Base-by-base conservation (phyloP, 768 basidiomycete genomes). In the Tremella fuciformis region DNA sequence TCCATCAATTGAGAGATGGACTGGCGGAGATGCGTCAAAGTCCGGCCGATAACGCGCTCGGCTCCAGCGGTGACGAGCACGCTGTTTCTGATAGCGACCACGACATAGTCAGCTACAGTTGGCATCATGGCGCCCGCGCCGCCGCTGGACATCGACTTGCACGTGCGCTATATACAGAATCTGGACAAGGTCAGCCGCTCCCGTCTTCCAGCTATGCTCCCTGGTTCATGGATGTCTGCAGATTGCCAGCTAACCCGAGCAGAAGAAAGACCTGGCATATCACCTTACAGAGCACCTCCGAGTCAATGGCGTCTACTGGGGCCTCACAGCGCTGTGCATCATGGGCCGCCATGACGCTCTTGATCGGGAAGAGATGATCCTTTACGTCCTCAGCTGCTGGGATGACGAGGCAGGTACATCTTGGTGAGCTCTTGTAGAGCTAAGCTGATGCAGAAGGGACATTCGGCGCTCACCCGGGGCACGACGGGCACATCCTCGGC, bases 231-330 rank as follows among this genome's bases (percentile, higher is more conserved):
- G n/a, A 6, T 8, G 6, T 6, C n/a, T 8, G 42, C 8, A 15
- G 8, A 46, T 4, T 6, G 22, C 16, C 8, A 41, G 22, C 59
- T 64, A 47, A 62, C 47, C 13, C 3, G 15, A 21, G 3, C 58
- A 78, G 88, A 86, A 80, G 77, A 86, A 87, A 58, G 90, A 91
- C 64, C 82, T 96, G 16, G 81, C 83, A 1, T 94, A 94, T 78
- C 90, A 94, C 75, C 81, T 94, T 18, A 93, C 93, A 0, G 82
- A 91, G 13, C 96, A 99, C 77, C 83, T 98, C 7, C 88, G 94
- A 7, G 81, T 99, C 78, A 98, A 97, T 76, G 94, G 92, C 1
- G 81, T 98, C 8, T 99, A 96, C 77, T 99, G 96, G 96, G 96
- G 91, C 8, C 80, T 92, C 40, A 91, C 88, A 0, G 91, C 96